Evolutionary conservation across 805 yeast genomes (phyloP).

Genomic region (Aciculoconidium aculeatum): DNA sequence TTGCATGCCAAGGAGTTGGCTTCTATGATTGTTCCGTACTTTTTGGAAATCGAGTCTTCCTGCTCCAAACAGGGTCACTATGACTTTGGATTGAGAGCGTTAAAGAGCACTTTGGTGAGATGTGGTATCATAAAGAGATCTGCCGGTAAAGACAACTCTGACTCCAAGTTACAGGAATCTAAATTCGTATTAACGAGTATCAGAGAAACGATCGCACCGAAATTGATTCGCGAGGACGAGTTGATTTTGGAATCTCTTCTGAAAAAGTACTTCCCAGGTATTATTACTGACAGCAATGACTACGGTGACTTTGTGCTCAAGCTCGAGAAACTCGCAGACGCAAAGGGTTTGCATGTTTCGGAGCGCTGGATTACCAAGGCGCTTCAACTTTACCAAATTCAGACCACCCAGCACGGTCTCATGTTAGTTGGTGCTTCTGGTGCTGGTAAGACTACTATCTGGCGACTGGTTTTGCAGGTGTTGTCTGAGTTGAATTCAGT

Average conservation of each 20-base stretch:
- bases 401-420: conserved; percentile 63
- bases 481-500: conserved; percentile 22
- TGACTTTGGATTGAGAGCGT: conserved; percentile 83
- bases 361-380: conserved; percentile 49
- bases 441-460: conserved; percentile 60
- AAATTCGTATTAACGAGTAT: conserved; percentile 46
- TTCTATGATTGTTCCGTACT: conserved; percentile 46
- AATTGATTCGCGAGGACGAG: conserved; percentile 52
- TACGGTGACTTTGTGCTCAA: conserved; percentile 18
- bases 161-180: conserved; percentile 13
- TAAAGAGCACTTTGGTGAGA: conserved; percentile 58
- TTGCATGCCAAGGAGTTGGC: conserved; percentile 41
- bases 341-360: conserved; percentile 26
- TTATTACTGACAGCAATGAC: conserved; percentile 13
- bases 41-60: conserved; percentile 33
- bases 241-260: conserved; percentile 23
- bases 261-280: conserved; percentile 21
- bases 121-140: conserved; percentile 49
- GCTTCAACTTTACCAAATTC: conserved; percentile 57
- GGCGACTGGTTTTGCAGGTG: conserved; percentile 45
- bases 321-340: conserved; percentile 21
- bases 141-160: conserved; percentile 2
- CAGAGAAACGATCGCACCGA: conserved; percentile 61
- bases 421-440: conserved; percentile 78
- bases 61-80: conserved; percentile 65